Conservation (phyloP, 192 early-diverging fungal species). For the Linnemannia elongata region DNA sequence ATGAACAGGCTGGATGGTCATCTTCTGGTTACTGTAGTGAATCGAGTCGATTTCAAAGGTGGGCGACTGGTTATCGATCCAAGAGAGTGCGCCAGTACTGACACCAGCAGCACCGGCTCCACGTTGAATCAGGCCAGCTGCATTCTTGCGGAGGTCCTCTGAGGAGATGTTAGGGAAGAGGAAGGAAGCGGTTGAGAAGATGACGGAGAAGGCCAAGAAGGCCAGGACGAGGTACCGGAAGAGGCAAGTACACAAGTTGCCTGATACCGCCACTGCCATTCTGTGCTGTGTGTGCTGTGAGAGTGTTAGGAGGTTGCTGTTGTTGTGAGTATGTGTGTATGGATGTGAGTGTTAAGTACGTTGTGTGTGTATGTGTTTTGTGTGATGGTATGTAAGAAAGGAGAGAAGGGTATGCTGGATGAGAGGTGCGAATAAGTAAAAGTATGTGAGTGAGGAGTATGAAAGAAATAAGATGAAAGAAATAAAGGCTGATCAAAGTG, state of each 20-base stretch:
- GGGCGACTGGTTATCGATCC: slow-evolving; percentile 40
- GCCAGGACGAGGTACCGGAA: slow-evolving; percentile 43
- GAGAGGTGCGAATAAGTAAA: not conserved
- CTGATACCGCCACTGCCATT: slow-evolving; percentile 51
- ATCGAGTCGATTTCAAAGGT: slow-evolving; percentile 48
- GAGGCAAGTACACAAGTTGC: slow-evolving; percentile 45
- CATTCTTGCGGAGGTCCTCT: slow-evolving; percentile 57
- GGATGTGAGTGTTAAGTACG: not conserved
- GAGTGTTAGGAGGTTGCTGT: not conserved
- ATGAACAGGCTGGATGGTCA: slow-evolving; percentile 23
- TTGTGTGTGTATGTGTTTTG: not conserved
- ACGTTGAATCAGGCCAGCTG: slow-evolving; percentile 58
- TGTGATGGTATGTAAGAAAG: not conserved
- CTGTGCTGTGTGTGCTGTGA: not conserved
- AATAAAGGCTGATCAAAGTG: no score
- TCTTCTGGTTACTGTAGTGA: slow-evolving; percentile 43
- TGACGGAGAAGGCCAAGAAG: slow-evolving; percentile 42
- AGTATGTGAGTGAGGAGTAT: no score
- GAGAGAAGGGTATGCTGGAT: not conserved
- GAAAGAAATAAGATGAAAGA: no score
- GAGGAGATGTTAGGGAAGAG: slow-evolving; percentile 39
- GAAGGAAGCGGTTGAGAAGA: slow-evolving; percentile 38
- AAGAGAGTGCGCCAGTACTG: slow-evolving; percentile 19
- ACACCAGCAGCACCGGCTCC: slow-evolving; percentile 43
- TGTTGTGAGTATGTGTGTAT: not conserved